Evolutionary conservation across 1,139 yeast genomes (phyloP).

Genomic region (Protomyces gravidus): DNA sequence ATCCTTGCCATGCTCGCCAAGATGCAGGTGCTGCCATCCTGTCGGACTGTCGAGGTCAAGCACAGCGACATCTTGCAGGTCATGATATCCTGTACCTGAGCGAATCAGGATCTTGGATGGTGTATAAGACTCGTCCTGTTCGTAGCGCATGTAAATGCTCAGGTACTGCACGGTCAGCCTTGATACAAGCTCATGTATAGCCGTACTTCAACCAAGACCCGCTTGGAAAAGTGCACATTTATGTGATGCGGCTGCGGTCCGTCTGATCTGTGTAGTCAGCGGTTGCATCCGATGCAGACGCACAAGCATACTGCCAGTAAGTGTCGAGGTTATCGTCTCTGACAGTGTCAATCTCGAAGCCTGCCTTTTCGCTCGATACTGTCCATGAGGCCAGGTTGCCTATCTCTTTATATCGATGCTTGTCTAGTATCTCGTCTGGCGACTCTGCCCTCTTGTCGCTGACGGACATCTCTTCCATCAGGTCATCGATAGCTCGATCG

Average conservation of each 20-base stretch:
- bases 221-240: slow-evolving; percentile 74
- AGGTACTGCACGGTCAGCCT: slow-evolving; percentile 43
- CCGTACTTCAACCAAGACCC: slow-evolving; percentile 56
- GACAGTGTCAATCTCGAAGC: slow-evolving; percentile 64
- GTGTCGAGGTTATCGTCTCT: slow-evolving; percentile 62
- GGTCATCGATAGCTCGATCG: neutral
- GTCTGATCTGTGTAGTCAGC: slow-evolving; percentile 50
- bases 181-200: neutral
- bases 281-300: neutral
- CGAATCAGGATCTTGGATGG: slow-evolving; percentile 67
- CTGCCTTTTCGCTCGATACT: slow-evolving; percentile 69
- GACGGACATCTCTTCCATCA: too few relatives aligned
- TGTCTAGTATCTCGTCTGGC: neutral
- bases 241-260: slow-evolving; percentile 87
- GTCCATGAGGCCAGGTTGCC: slow-evolving; percentile 84
- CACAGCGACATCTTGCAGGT: slow-evolving; percentile 67
- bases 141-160: slow-evolving; percentile 63
- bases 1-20: slow-evolving; percentile 39
- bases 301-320: slow-evolving; percentile 74
- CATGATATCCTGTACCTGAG: slow-evolving; percentile 86
- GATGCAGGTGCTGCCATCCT: slow-evolving; percentile 73
- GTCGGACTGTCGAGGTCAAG: slow-evolving; percentile 61
- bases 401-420: slow-evolving; percentile 48
- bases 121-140: slow-evolving; percentile 84
- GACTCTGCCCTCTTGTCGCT: too few relatives aligned